These are phyloP conservation scores for Candida coleopterorum DNA, from an alignment of 805 yeast genomes.

Conservation along the genomic window DNA sequence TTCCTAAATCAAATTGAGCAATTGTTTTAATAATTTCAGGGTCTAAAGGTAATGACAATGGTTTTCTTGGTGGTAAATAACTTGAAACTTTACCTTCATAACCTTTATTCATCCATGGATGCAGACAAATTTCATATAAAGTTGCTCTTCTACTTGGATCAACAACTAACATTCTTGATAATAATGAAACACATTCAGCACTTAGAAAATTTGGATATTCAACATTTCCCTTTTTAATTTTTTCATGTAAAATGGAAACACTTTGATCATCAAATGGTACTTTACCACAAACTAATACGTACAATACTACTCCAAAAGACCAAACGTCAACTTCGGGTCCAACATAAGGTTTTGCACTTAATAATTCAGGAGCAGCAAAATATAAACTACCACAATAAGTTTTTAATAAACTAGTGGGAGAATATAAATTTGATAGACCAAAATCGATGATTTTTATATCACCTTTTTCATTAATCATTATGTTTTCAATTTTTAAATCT, in stretches of 20 bases:
- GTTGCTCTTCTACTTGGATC: conserved; percentile 79
- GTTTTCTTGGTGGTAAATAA: conserved; percentile 73
- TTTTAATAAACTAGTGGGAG: conserved; percentile 65
- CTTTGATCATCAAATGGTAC: conserved; percentile 97
- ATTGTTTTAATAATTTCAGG: conserved; percentile 66
- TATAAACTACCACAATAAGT: conserved; percentile 97
- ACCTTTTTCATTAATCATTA: conserved; percentile 88
- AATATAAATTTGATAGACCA: conserved; percentile 86
- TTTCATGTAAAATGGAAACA: conserved; percentile 86
- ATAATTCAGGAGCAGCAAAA: conserved; percentile 96
- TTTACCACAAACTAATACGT: conserved; percentile 93
- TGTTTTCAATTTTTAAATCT: conserved; percentile 93
- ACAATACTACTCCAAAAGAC: conserved; percentile 96
- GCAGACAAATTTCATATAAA: conserved; percentile 71
- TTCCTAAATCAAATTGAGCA: conserved; percentile 73
- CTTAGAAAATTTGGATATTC: conserved; percentile 85
- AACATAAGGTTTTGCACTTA: conserved; percentile 84
- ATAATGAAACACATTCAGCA: conserved; percentile 70
- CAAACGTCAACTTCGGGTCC: conserved; percentile 99
- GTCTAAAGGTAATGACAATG: conserved; percentile 67
- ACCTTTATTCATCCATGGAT: conserved; percentile 94
- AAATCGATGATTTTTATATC: conserved; percentile 95
- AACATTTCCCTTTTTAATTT: conserved; percentile 86
- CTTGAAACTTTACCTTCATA: conserved; percentile 68
- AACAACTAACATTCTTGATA: conserved; percentile 88